Evolutionary conservation across 2,329 filamentous ascomycete genomes (phyloP), one percentile per base, ranked within the genome.

Genomic region (Chaetomiaceae sp.): DNA sequence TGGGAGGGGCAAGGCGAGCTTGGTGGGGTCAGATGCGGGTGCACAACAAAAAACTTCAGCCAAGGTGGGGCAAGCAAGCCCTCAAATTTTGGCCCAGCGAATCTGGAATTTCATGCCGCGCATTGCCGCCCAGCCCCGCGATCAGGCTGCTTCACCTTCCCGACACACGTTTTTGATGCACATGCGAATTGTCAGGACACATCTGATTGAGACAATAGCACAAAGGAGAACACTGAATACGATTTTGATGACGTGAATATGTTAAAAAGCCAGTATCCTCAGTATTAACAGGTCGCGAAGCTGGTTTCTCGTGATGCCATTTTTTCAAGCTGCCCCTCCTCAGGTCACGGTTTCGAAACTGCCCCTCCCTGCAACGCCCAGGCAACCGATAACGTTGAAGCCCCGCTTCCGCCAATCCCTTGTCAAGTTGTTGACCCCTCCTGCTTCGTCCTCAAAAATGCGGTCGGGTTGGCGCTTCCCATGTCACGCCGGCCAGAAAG

Each of bases 31-130:
- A 30, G 12, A 10, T 17, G 43, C 31, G 14, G 31, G 19, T 41
- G 48, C 50, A 48, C 34, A 55, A 44, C 54, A 59, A 58, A 59
- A 59, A 58, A 58, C 56, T 56, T 58, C 53, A 49, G 20, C 25
- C 10, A 45, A 54, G 41, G 58, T 59, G 58, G 58, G 56, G 51
- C 57, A 54, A 58, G 51, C 57, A 54, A 58, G 50, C 58, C 56
- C 56, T 60, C 55, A 51, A 56, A 56, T 44, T 56, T 49, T 38
- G 33, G 25, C 40, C 25, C 44, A 13, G 31, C 31, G 16, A 46
- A 39, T 48, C 46, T 54, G 25, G 16, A 46, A 39, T 48, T 48
- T 54, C 55, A 55, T 49, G 53, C 52, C 55, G 50, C 53, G 46
- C 53, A 52, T 55, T 55, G 52, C 57, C 52, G 58, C 50, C 56